A percentile compares a stretch with the other conserved stretches of the same genome.
Conservation (phyloP, 192 early-diverging fungal genomes). For the Podila epigama region DNA sequence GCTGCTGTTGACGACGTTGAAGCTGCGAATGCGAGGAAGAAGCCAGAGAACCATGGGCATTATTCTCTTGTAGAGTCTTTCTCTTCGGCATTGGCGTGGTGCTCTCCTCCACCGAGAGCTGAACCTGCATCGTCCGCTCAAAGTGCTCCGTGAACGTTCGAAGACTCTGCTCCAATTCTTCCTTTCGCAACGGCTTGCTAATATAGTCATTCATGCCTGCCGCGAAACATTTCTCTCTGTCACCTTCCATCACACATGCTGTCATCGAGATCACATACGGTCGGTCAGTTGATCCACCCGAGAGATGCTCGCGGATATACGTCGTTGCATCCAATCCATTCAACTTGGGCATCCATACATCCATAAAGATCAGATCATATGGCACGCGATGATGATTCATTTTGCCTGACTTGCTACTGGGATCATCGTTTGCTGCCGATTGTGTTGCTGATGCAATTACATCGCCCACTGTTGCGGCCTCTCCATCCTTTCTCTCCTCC, state of each 20-base stretch:
- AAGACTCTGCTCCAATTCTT: slow-evolving; percentile 38
- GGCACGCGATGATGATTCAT: slow-evolving; percentile 16
- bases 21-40: too few species aligned
- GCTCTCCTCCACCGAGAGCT: too few species aligned
- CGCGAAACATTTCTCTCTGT: slow-evolving; percentile 50
- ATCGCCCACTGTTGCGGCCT: not conserved
- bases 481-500: not conserved
- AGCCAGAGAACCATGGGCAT: too few species aligned
- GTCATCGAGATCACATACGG: slow-evolving; percentile 42
- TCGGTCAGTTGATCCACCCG: slow-evolving; percentile 11
- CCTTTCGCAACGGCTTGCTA: slow-evolving; percentile 38
- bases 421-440: not conserved
- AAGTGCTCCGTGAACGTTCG: slow-evolving; percentile 16
- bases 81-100: too few species aligned
- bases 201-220: slow-evolving; percentile 61
- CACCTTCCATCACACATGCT: slow-evolving; percentile 48
- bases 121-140: too few species aligned
- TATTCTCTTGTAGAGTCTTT: too few species aligned
- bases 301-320: slow-evolving; percentile 31
- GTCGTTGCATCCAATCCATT: slow-evolving; percentile 44
- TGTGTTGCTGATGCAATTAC: not conserved
- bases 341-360: slow-evolving; percentile 54
- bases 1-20: too few species aligned
- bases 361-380: slow-evolving; percentile 51
- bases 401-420: not conserved